Conservation (phyloP, 2,329 filamentous ascomycete species). For the Arthrinium phaeospermum region DNA sequence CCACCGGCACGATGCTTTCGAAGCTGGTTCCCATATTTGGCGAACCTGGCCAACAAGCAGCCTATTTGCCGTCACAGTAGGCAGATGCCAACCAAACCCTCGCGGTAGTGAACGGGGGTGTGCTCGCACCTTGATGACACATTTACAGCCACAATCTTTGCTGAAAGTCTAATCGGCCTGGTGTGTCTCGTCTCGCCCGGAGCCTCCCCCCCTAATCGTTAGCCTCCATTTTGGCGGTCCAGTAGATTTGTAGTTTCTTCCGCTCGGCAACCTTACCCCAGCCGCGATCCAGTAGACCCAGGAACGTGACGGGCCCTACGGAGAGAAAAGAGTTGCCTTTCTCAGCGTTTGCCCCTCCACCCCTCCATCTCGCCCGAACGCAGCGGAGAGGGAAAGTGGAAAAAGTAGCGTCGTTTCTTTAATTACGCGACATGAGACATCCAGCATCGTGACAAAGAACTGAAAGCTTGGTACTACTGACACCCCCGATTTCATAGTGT, state of each 20-base stretch:
- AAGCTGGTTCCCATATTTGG: not conserved
- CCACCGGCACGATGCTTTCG: not conserved
- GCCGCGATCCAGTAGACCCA: not conserved
- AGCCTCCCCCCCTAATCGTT: not conserved
- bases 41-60: not conserved
- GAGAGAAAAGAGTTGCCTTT: not conserved
- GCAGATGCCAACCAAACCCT: not conserved
- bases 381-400: not conserved
- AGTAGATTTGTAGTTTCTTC: not conserved
- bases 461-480: not conserved
- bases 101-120: not conserved
- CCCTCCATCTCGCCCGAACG: not conserved
- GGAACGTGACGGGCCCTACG: conserved; percentile 9
- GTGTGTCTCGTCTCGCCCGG: not conserved
- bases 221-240: not conserved
- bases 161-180: not conserved
- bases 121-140: conserved; percentile 4
- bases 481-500: not conserved
- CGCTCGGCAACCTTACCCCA: not conserved
- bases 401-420: not conserved
- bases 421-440: not conserved
- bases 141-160: not conserved
- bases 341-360: not conserved
- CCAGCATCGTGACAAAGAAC: not conserved
- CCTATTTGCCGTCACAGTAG: not conserved